Evolutionary conservation across 768 basidiomycete genomes (phyloP), one percentile per base, ranked within the genome.

Genomic region (Tylopilus cervinicoccineus): DNA sequence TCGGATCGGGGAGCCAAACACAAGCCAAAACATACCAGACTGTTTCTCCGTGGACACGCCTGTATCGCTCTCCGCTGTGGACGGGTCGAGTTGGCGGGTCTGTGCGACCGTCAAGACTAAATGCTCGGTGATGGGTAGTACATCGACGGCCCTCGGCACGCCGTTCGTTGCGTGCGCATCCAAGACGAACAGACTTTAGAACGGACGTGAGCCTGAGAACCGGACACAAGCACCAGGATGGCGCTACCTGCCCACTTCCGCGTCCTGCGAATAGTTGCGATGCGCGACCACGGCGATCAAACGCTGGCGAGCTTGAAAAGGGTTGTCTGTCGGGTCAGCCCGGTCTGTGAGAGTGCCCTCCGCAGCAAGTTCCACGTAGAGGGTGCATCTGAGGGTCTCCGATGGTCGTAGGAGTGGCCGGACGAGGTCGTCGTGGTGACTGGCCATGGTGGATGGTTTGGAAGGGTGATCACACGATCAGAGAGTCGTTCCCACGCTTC

Each of bases 81-180:
- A 58, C 8, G 71, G 54, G 45, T 78, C 71, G 16, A 71, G 48
- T 0, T 73, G 68, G 24, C 67, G 70, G 33, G 75, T 70, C 58
- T 87, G 84, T 2, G 81, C 75, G 66, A 86, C 79, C 9, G 70
- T 62, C 32, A 86, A 72, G 5, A 72, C 66, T 56, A 86, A 79
- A 28, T 71, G 65, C 10, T 72, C 74, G 44, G 76, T 73, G 27
- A 88, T 76, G 4, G 83, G 83, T n/a, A 79, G 37, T 1, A 45
- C 56, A 11, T 55, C 55, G 5, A 59, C 26, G 4, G 53, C 45
- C 34, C 40, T 43, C 8, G 32, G n/a, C 5, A 34, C 38, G 11
- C 34, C 43, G 24, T 38, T 42, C 14, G 47, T 22, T 13, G 37
- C 2, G n/a, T 45, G 41, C 3, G 24, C 12, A 28, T 50, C 44